Evolutionary conservation across 2,329 filamentous ascomycete genomes (phyloP).

Genomic region (Spiromastix sp.): DNA sequence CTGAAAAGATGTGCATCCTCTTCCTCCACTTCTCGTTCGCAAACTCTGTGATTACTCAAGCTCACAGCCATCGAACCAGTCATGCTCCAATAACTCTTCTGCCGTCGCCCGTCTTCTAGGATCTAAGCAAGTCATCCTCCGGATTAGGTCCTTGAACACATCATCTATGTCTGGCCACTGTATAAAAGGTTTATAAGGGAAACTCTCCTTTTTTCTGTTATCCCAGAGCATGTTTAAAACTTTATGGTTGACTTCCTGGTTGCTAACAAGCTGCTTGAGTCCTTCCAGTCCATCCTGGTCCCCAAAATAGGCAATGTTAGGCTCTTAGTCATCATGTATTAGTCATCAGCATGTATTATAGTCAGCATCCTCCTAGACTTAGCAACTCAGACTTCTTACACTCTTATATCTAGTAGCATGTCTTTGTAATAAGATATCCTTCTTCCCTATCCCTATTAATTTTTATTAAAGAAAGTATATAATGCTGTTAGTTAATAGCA

Average conservation of each 20-base stretch:
- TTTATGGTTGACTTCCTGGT: slow-evolving; percentile 21
- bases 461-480: no score
- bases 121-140: slow-evolving; percentile 19
- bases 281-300: slow-evolving; percentile 31
- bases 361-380: no score
- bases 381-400: no score
- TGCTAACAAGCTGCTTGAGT: slow-evolving; percentile 25
- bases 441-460: no score
- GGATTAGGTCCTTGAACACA: slow-evolving; percentile 20
- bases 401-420: no score
- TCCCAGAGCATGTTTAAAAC: slow-evolving; percentile 25
- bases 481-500: no score
- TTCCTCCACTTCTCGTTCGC: no score
- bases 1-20: no score
- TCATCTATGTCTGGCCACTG: slow-evolving; percentile 19
- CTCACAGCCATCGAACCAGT: slow-evolving; percentile 16
- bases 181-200: slow-evolving; percentile 23
- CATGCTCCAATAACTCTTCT: slow-evolving; percentile 19
- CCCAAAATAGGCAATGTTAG: slow-evolving; percentile 37
- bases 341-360: no score
- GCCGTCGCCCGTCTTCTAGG: slow-evolving; percentile 20
- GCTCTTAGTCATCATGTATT: no score
- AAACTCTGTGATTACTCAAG: no score
- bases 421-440: no score
- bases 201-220: slow-evolving; percentile 19